Base-by-base conservation (phyloP, 148 eudicot genomes). In the Pharnaceum exiguum region DNA sequence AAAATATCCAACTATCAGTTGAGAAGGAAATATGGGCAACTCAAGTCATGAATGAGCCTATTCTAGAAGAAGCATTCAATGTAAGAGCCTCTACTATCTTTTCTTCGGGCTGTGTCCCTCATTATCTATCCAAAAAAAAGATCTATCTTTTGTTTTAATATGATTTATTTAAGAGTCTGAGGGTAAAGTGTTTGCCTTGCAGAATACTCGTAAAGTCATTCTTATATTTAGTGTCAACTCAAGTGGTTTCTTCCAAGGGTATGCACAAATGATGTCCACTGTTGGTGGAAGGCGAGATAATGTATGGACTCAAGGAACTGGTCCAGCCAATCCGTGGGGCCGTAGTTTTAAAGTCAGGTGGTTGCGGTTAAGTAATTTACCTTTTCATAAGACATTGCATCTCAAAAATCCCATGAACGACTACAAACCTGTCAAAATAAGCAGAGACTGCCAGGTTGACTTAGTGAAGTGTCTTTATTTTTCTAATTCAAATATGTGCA, bases 161-260 rank as follows among this genome's bases (percentile, higher is more conserved):
- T 24, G 37, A 38, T 55, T 66, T 47, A 42, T 47, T 40, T n/a
- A 37, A 45, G 27, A 54, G 30, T 55, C 39, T 73, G 24, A 56
- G 23, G 26, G 36, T 46, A 36, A 51, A 61, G 46, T 70, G 51
- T 53, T 64, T 77, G 49, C 77, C 58, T 71, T 82, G 88, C 96
- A 88, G 96, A 82, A 77, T 68, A 79, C 80, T 53, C 62, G 70
- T 67, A 82, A 70, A 69, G 96, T 88, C 23, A 76, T 88, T 52
- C 59, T 88, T 71, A 82, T 88, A 77, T 88, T 75, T 72, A 88
- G 96, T 67, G 91, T 88, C 76, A 88, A 88, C 87, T 75, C 77
- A 78, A 88, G 96, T 63, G 89, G 96, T 37, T 82, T 60, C 82
- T 88, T 88, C 78, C 90, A 88, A 82, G 96, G 96, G 40, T 88